Percentiles rank a stretch among this genome's conserved stretches.
Evolutionary conservation across 2,329 filamentous ascomycete species (phyloP).

Genomic region (Microthyrium microscopicum): DNA sequence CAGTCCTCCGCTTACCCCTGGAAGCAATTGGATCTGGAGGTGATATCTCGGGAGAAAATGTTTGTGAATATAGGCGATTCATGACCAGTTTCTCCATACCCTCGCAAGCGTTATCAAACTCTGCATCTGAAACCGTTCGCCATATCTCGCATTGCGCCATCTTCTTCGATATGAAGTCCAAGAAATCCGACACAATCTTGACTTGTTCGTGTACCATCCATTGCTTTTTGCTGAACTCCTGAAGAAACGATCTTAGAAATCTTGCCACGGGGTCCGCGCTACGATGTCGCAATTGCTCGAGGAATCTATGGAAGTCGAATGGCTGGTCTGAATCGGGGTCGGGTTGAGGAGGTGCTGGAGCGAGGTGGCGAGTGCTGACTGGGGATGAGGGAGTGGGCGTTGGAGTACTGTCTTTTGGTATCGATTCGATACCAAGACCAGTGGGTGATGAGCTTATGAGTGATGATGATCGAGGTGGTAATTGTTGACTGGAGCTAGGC

Average conservation of each 20-base stretch:
- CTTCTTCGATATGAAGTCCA: constrained; percentile 94
- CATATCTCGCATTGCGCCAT: constrained; percentile 96
- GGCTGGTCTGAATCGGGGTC: constrained; percentile 62
- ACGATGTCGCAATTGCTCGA: constrained; percentile 88
- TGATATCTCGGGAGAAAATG: constrained; percentile 86
- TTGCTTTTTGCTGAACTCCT: constrained; percentile 90
- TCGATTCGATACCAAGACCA: constrained; percentile 14
- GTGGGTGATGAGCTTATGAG: constrained; percentile 17
- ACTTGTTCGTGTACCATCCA: constrained; percentile 99
- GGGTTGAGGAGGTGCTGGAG: constrained; percentile 35
- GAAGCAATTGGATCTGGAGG: constrained; percentile 58
- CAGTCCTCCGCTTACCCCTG: constrained; percentile 49
- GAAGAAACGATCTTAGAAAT: constrained; percentile 84
- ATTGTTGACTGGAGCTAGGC: constrained; percentile 11
- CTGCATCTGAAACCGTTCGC: constrained; percentile 85
- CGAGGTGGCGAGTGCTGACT: constrained; percentile 32
- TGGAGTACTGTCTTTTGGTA: too few relatives aligned
- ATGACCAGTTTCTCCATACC: constrained; percentile 99
- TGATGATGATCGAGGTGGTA: constrained; percentile 19
- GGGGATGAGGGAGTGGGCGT: too few relatives aligned
- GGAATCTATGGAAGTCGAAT: constrained; percentile 93
- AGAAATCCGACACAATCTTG: constrained; percentile 93
- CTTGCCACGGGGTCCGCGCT: constrained; percentile 96
- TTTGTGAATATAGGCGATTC: constrained; percentile 91
- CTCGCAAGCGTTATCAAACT: constrained; percentile 95